phyloP scores from a whole-genome alignment of 192 early-diverging fungal species.

The Podila clonocystis region DNA sequence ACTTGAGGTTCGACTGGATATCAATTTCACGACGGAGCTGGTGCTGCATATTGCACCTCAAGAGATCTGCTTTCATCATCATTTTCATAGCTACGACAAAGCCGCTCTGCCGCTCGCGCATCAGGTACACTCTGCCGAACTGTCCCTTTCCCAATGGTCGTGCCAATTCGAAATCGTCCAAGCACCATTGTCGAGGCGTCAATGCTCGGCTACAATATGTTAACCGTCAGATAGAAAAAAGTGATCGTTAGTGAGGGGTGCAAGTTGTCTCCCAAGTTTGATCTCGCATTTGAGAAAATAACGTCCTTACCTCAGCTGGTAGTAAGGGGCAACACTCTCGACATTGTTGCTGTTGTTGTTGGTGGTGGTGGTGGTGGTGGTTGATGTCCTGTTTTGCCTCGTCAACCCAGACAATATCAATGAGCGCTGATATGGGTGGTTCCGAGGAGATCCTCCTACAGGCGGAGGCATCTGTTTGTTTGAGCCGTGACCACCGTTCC shows the following conservation, averaged over 20 bases:
- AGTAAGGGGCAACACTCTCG: neutral
- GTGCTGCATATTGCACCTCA: slow-evolving; percentile 79
- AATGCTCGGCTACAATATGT: slow-evolving; percentile 14
- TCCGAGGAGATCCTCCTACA: slow-evolving; percentile 23
- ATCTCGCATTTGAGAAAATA: too few relatives aligned
- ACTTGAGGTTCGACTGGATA: slow-evolving; percentile 91
- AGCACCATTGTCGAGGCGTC: slow-evolving; percentile 56
- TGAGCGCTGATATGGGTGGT: slow-evolving; percentile 38
- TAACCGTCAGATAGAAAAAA: neutral
- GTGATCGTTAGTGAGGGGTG: too few relatives aligned
- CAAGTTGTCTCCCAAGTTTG: too few relatives aligned
- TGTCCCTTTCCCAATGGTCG: slow-evolving; percentile 92
- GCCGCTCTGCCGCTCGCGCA: slow-evolving; percentile 85
- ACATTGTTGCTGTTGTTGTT: neutral
- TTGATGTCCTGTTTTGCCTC: slow-evolving; percentile 14
- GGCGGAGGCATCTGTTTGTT: slow-evolving; percentile 37
- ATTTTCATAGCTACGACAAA: slow-evolving; percentile 95
- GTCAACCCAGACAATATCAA: slow-evolving; percentile 11
- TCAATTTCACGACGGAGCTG: slow-evolving; percentile 96
- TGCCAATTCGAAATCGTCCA: slow-evolving; percentile 94
- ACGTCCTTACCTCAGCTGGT: too few relatives aligned
- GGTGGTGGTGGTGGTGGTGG: neutral
- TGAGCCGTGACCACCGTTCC: neutral
- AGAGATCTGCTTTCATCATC: slow-evolving; percentile 85
- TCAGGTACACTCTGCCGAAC: slow-evolving; percentile 95